phyloP scores from a whole-genome alignment of 768 basidiomycete genomes.

The Tubosaeta brunneosetosa region DNA sequence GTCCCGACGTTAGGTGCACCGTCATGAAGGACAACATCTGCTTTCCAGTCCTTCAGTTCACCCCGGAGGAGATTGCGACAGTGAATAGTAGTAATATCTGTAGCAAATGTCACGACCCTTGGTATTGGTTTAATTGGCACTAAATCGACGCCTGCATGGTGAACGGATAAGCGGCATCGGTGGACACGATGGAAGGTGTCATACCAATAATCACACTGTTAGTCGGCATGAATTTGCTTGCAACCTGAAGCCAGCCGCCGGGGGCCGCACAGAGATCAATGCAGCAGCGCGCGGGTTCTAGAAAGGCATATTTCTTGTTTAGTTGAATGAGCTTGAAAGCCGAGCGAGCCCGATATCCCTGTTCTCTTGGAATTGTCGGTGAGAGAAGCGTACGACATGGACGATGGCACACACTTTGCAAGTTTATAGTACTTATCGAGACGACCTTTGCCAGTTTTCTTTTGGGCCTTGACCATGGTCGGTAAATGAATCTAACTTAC shows the following conservation, averaged over 20 bases:
- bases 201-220: constrained; percentile 88
- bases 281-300: constrained; percentile 84
- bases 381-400: constrained; percentile 1
- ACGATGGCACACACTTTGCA: constrained; percentile 56
- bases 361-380: constrained; percentile 60
- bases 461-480: constrained; percentile 73
- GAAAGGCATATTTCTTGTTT: constrained; percentile 95
- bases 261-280: constrained; percentile 99
- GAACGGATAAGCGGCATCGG: constrained; percentile 7
- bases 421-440: constrained; percentile 97
- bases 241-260: constrained; percentile 98
- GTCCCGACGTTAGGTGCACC: constrained; percentile 99
- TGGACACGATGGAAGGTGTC: constrained; percentile 18
- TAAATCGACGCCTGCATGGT: constrained; percentile 76
- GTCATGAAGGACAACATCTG: constrained; percentile 96
- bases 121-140: constrained; percentile 96
- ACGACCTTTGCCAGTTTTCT: constrained; percentile 95
- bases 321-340: constrained; percentile 99
- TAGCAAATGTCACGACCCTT: constrained; percentile 82
- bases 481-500: neutral
- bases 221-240: constrained; percentile 93
- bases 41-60: constrained; percentile 98
- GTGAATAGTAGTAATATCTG: constrained; percentile 90
- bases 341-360: constrained; percentile 98
- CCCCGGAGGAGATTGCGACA: constrained; percentile 83